Evolutionary conservation across 192 early-diverging fungal genomes (phyloP).

Genomic region (Mortierella alpina): DNA sequence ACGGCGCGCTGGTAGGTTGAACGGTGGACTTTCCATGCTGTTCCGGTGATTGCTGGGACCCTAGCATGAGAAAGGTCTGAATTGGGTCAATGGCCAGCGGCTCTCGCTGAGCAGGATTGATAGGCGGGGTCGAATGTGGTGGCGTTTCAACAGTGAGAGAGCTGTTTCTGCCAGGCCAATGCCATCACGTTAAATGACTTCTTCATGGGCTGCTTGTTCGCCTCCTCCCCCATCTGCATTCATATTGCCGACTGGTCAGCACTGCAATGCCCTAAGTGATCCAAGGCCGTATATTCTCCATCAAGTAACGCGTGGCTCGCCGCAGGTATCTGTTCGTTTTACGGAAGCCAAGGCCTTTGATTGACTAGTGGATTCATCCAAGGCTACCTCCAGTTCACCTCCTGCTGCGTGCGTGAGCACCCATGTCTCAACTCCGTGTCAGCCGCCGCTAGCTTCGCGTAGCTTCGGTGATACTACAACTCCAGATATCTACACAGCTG

Average conservation of each 20-base stretch:
- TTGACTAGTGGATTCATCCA: no score
- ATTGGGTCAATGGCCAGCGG: slow-evolving; percentile 18
- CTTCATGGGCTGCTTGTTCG: no score
- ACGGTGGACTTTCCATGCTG: background rate
- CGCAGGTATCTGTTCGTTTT: no score
- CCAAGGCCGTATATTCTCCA: no score
- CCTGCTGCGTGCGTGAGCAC: background rate
- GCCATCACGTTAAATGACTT: background rate
- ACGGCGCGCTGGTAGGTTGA: background rate
- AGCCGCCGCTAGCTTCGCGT: background rate
- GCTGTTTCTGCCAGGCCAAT: background rate
- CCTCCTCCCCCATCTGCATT: no score
- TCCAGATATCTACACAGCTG: slow-evolving; percentile 97
- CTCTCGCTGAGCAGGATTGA: slow-evolving; percentile 25
- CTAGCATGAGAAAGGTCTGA: background rate
- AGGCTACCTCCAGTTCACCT: no score
- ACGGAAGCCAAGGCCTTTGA: no score
- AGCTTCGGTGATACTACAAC: slow-evolving; percentile 92
- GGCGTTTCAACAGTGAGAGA: slow-evolving; percentile 18
- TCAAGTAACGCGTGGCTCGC: no score
- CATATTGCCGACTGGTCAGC: no score
- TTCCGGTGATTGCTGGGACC: background rate
- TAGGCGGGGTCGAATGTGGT: slow-evolving; percentile 16
- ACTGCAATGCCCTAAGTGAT: no score
- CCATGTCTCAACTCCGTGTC: background rate